Evolutionary conservation across 805 yeast genomes (phyloP).

Genomic region (Metschnikowia matae): DNA sequence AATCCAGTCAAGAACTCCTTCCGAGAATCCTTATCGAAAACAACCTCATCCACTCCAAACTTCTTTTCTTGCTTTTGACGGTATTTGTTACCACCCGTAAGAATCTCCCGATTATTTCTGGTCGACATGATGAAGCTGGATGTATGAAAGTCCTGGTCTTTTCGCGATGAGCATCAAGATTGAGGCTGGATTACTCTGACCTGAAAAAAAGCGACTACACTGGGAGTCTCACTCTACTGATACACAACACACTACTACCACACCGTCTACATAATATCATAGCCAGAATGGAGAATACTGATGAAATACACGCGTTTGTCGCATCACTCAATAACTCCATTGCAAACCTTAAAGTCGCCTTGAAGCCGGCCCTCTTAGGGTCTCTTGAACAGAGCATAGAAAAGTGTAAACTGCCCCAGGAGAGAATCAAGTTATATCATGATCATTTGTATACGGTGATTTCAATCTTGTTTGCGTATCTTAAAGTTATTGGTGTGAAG

Average conservation of each 20-base stretch:
- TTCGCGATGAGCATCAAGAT: constrained; percentile 18
- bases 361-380: constrained; percentile 35
- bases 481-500: constrained; percentile 56
- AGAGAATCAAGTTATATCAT: constrained; percentile 31
- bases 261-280: background rate
- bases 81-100: constrained; percentile 83
- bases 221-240: background rate
- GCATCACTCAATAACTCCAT: constrained; percentile 35
- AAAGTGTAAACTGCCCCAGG: constrained; percentile 18
- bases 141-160: background rate
- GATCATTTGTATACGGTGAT: constrained; percentile 49
- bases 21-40: constrained; percentile 76
- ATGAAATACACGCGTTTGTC: constrained; percentile 39
- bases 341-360: constrained; percentile 29
- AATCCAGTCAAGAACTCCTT: constrained; percentile 88
- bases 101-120: constrained; percentile 70
- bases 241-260: background rate
- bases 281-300: constrained; percentile 42
- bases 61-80: constrained; percentile 50
- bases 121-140: constrained; percentile 15
- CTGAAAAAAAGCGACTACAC: background rate
- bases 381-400: constrained; percentile 38
- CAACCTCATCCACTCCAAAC: constrained; percentile 70
- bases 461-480: constrained; percentile 55
- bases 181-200: background rate